phyloP scores from a whole-genome alignment of 2,329 filamentous ascomycete genomes.

The Talaromyces sp. region DNA sequence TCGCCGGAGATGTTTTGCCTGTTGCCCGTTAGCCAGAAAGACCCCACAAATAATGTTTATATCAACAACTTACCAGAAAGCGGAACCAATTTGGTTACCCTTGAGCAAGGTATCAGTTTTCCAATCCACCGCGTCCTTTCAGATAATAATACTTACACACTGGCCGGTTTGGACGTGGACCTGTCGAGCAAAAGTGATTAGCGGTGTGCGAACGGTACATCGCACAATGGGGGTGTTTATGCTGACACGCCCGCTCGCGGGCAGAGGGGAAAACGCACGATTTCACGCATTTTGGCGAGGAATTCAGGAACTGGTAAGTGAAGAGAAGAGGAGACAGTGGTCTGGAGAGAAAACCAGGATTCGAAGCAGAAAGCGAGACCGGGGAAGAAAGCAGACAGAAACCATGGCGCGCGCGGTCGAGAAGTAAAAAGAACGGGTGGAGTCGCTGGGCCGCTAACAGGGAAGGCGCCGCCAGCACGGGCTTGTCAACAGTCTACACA shows the following conservation, averaged over 20 bases:
- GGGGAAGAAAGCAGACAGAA: conserved; percentile 14
- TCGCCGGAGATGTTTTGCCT: conserved; percentile 81
- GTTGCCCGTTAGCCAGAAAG: conserved; percentile 32
- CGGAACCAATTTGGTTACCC: conserved; percentile 99
- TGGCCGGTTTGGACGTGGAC: conserved; percentile 99
- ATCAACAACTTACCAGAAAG: conserved; percentile 74
- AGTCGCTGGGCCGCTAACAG: background rate
- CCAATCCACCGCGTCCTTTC: background rate
- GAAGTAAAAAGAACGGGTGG: background rate
- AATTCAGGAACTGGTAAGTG: background rate
- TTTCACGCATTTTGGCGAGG: conserved; percentile 65
- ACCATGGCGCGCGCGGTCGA: background rate
- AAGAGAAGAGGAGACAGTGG: background rate
- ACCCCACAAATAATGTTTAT: background rate
- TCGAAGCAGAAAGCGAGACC: conserved; percentile 11
- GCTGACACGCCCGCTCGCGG: conserved; percentile 31
- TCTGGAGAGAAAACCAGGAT: background rate
- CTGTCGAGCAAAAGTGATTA: conserved; percentile 52
- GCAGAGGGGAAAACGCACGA: conserved; percentile 50
- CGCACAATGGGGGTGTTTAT: conserved; percentile 19
- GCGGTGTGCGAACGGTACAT: conserved; percentile 24
- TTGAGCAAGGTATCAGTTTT: conserved; percentile 34
- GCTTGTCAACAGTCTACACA: background rate
- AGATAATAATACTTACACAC: conserved; percentile 67
- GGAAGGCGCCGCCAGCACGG: background rate